Conservation (phyloP, 495 filamentous ascomycete genomes). For the Diplogelasinospora grovesii region DNA sequence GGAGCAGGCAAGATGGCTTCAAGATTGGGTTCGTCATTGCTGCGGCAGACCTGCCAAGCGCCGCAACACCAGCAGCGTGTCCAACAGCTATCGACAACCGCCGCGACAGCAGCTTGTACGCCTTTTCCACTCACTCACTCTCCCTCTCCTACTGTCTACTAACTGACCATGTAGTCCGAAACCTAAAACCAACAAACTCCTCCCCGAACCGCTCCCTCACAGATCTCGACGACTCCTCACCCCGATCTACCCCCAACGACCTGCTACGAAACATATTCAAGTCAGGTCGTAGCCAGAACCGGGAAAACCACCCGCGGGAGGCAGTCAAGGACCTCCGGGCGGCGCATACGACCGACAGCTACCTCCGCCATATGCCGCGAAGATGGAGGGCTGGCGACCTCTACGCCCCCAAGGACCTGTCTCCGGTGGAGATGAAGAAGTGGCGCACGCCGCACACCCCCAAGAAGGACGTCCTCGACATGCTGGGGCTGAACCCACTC, state of each 20-base stretch:
- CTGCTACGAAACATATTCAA: constrained; percentile 4
- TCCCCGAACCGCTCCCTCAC: not conserved
- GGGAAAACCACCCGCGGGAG: constrained; percentile 5
- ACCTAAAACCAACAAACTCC: too few species aligned
- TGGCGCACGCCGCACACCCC: constrained; percentile 34
- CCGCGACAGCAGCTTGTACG: constrained; percentile 5
- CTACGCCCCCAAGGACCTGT: constrained; percentile 86
- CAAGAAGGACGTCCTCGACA: constrained; percentile 69
- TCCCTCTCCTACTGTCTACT: too few species aligned
- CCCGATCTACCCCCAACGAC: too few species aligned
- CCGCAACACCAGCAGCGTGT: constrained; percentile 3
- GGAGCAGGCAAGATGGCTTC: too few species aligned
- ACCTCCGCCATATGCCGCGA: constrained; percentile 40
- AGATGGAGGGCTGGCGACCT: constrained; percentile 71
- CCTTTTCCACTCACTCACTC: not conserved
- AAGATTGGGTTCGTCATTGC: too few species aligned
- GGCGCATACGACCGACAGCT: constrained; percentile 18
- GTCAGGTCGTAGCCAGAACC: constrained; percentile 2
- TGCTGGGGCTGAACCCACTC: constrained; percentile 71
- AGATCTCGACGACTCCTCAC: not conserved
- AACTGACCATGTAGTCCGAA: too few species aligned
- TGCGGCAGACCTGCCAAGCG: not conserved
- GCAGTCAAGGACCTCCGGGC: constrained; percentile 10
- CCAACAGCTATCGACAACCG: constrained; percentile 11
- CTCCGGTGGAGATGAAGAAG: constrained; percentile 63